Percentiles rank a stretch among this genome's conserved stretches.
Conservation (phyloP, 2,329 filamentous ascomycete species). For the Hymenoscyphus albidus region DNA sequence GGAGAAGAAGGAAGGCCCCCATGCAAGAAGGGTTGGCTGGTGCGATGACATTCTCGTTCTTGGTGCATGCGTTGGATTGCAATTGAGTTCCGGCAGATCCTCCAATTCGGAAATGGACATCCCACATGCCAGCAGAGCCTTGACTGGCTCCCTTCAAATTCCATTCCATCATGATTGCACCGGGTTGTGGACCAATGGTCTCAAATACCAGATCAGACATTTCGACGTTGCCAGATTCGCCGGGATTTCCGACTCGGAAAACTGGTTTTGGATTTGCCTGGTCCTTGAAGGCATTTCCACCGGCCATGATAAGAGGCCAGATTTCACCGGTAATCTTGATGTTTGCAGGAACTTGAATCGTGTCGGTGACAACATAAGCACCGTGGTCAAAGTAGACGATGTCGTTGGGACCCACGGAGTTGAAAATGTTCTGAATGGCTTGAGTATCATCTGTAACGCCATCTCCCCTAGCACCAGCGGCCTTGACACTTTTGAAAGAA, state of each 20-base stretch:
- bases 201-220: conserved; percentile 85
- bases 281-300: conserved; percentile 70
- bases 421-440: conserved; percentile 74
- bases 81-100: conserved; percentile 80
- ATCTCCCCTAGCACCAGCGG: conserved; percentile 80
- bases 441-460: conserved; percentile 78
- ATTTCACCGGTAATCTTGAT: conserved; percentile 88
- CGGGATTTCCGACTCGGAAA: conserved; percentile 75
- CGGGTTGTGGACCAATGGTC: conserved; percentile 73
- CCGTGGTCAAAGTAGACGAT: conserved; percentile 75
- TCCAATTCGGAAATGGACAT: conserved; percentile 91
- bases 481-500: conserved; percentile 79
- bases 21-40: conserved; percentile 63
- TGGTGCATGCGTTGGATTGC: conserved; percentile 70
- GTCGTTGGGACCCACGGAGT: conserved; percentile 59
- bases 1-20: conserved; percentile 68
- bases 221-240: conserved; percentile 76
- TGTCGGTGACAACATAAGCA: conserved; percentile 60
- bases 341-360: conserved; percentile 69
- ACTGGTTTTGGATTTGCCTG: conserved; percentile 74
- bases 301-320: conserved; percentile 85
- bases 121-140: conserved; percentile 81
- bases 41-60: conserved; percentile 58
- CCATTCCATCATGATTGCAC: conserved; percentile 89
- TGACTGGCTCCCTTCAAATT: conserved; percentile 67